Evolutionary conservation across 2,329 filamentous ascomycete species (phyloP), one percentile per base, ranked within the genome.

Genomic region (Penicillium sp.): DNA sequence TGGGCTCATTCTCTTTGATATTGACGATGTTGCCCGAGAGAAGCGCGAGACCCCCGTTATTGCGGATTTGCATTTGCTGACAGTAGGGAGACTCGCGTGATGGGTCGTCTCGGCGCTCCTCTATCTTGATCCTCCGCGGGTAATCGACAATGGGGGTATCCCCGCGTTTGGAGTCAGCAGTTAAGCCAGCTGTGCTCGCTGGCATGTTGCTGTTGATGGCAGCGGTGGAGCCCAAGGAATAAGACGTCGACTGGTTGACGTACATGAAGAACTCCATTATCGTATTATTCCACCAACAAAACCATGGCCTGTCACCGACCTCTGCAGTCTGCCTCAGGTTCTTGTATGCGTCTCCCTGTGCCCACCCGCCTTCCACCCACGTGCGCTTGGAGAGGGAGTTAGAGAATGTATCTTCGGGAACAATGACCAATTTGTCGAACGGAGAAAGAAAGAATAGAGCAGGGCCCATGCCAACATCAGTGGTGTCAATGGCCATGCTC

Each of bases 201-300:
- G 64, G 35, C 38, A 64, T 59, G 17, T 62, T 19, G 48, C 56
- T 50, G 35, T 44, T 41, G 41, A 60, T 57, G 14, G 59, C 40
- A 16, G 66, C 51, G n/a, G 63, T 67, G 19, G 64, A 52, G 43
- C 61, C 57, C 25, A 60, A 63, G 16, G 52, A 57, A 22, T 64
- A 66, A 26, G 64, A 62, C 14, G 79, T 75, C 45, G 82, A 75
- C 67, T 84, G 71, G 51, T 83, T 79, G 50, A 84, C 76, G 64
- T 88, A 89, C 44, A 89, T 80, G 70, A 88, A 88, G 36, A 83
- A 82, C 68, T 89, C 86, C 47, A 88, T 77, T 50, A 84, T 78
- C 0, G 86, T 89, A 14, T 78, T 75, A 66, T 89, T 89, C 85
- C 85, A 89, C 68, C 82, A 83, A 69, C 86, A 89, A 64, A 84